A percentile compares a stretch with the other conserved stretches of the same genome.
These are phyloP conservation scores for Globisporangium cylindrosporum DNA, from an alignment of 352 stramenopile genomes.

Conservation along the genomic window DNA sequence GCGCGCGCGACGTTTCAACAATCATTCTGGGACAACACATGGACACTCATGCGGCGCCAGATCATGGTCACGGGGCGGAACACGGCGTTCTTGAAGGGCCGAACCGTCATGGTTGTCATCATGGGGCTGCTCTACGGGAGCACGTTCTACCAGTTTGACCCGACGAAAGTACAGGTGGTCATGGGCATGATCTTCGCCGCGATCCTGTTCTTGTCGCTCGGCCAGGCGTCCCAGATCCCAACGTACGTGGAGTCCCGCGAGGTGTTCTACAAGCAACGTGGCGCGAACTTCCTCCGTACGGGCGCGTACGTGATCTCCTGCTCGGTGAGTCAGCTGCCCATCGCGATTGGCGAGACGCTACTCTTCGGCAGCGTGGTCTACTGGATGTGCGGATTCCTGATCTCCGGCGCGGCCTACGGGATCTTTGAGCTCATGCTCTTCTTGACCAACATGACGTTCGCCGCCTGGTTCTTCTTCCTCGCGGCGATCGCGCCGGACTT, in stretches of 20 bases:
- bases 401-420: constrained; percentile 18
- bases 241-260: constrained; percentile 43
- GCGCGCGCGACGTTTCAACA: constrained; percentile 17
- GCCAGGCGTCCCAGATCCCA: constrained; percentile 56
- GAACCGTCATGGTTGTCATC: constrained; percentile 25
- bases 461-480: constrained; percentile 29
- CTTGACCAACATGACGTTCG: constrained; percentile 27
- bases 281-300: constrained; percentile 61
- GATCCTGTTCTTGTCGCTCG: constrained; percentile 61
- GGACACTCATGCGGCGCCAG: constrained; percentile 21
- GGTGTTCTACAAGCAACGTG: constrained; percentile 65
- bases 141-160: constrained; percentile 27
- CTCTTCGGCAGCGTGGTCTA: constrained; percentile 70
- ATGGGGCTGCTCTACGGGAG: constrained; percentile 26
- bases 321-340: constrained; percentile 22
- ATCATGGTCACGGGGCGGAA: constrained; percentile 24
- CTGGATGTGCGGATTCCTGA: constrained; percentile 56
- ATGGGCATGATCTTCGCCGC: constrained; percentile 58
- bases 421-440: constrained; percentile 54
- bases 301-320: constrained; percentile 49
- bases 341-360: constrained; percentile 42
- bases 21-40: constrained; percentile 16
- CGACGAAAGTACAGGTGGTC: constrained; percentile 23
- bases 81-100: constrained; percentile 19
- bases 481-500: constrained; percentile 16